Base-by-base conservation (phyloP, 148 eudicot genomes). In the Fagopyrum tataricum region DNA sequence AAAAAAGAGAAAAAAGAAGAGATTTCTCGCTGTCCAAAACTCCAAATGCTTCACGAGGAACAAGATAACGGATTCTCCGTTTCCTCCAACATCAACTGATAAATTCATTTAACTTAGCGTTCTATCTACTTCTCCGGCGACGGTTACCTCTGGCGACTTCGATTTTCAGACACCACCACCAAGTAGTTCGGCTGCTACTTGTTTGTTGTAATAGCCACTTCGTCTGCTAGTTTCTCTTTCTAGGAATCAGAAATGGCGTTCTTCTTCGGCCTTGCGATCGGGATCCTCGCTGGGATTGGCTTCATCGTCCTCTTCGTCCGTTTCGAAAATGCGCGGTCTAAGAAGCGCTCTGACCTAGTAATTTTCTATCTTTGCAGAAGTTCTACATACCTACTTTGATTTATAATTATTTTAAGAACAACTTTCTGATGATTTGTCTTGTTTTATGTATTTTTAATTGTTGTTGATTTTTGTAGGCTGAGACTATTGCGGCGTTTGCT, bases 301-400 rank as follows among this genome's bases (percentile, higher is more conserved):
- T 75, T 85, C 44, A 85, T 94, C 13, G 88, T 87, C 55, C 72
- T 66, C 67, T 94, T 94, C 56, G 96, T 94, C 51, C 90, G 96
- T 72, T 91, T 78, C 49, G 97, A 94, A 58, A 94, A 94, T 81
- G 81, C 85, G 55, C 87, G 98, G 85, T 94, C 98, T 76, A 84
- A 73, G 37, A 76, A 79, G 41, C 95, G 98, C 48, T 80, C 88
- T 44, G 79, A 83, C 72, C 85, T 94, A 17, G 98, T 94, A 55
- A 37, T 43, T 18, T 49, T 73, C 69, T 64, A 18, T 64, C 43
- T 15, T 64, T 64, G 20, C 69, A 1, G 4, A 64, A 64, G 11
- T 15, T 7, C 20, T 64, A 61, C 21, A 58, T 10, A 8, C 49
- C 40, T 1, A 31, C 10, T 62, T 26, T 12, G 13, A 6, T 23